Evolutionary conservation across 441 rosid species (phyloP), one percentile per base, ranked within the genome.

Genomic region (Gossypium lobatum): DNA sequence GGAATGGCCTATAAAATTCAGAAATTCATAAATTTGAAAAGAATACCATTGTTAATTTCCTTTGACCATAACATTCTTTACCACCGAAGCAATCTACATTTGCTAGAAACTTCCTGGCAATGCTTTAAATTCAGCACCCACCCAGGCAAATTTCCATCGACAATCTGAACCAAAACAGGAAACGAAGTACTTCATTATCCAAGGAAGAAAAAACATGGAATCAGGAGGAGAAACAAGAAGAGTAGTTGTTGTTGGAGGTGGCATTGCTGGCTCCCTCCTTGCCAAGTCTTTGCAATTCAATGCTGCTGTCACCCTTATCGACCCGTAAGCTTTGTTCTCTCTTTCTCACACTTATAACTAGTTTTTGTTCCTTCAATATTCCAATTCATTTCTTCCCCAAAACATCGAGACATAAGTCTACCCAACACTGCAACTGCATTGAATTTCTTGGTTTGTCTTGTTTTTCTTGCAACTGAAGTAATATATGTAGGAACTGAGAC

Each of bases 291-390:
- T 91, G 66, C 98, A 91, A 53, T 87, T 83, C 83, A 58, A 52
- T 62, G 89, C 93, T 1, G 88, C 90, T 70, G 86, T 93, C 66
- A 86, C 91, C 73, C 94, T 93, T n/a, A 82, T 93, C 74, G 97
- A 93, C 73, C 84, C 92, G 95, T 93, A 81, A 34, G 90, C 77
- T 6, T 18, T 17, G 2, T 50, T 8, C 26, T 67, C 46, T 55
- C 28, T 39, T 53, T 31, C 42, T 10, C 26, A 17, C 17, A 26
- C 53, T 50, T 1, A 17, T 69, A 9, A 18, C 1, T 59, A 7
- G 39, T 53, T 25, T n/a, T 16, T 62, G 20, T 62, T 63, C 18
- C 48, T 34, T 63, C 67, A 34, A 8, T 37, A 37, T 37, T 34
- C 9, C 21, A 6, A 62, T 62, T 63, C 48, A 63, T 63, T 34